Evolutionary conservation across 768 basidiomycete species (phyloP).

Genomic region (Exsudoporus frostii): DNA sequence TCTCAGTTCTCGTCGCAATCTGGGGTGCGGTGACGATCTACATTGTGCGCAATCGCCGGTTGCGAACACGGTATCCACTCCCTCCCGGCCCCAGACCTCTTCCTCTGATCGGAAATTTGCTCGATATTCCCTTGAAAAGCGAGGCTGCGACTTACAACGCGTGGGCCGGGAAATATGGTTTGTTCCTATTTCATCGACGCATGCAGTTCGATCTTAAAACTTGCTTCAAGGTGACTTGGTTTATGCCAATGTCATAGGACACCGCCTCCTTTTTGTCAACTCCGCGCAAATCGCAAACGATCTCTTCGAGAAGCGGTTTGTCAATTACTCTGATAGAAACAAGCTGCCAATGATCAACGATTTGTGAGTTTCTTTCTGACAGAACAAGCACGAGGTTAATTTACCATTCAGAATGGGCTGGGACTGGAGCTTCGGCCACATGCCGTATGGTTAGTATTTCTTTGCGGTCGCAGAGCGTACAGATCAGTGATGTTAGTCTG

Average conservation of each 20-base stretch:
- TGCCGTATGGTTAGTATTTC: constrained; percentile 42
- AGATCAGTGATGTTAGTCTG: neutral
- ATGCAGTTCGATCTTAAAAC: neutral
- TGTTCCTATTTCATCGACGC: neutral
- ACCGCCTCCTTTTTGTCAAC: constrained; percentile 47
- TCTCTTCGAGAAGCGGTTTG: constrained; percentile 53
- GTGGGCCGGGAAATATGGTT: constrained; percentile 40
- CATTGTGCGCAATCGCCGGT: constrained; percentile 12
- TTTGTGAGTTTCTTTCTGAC: constrained; percentile 32
- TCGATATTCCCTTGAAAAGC: constrained; percentile 40
- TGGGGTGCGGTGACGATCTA: constrained; percentile 20
- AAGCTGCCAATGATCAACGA: constrained; percentile 49
- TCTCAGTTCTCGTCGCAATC: constrained; percentile 21
- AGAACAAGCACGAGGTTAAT: neutral
- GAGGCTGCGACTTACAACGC: constrained; percentile 41
- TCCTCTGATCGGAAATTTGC: constrained; percentile 54
- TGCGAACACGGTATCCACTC: constrained; percentile 30
- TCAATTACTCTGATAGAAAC: constrained; percentile 54
- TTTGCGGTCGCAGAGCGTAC: neutral
- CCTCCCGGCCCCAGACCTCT: constrained; percentile 55
- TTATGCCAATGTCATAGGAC: constrained; percentile 49
- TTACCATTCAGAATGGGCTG: constrained; percentile 39
- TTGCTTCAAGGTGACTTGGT: constrained; percentile 45
- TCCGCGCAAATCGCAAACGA: constrained; percentile 45
- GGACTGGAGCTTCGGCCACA: constrained; percentile 55